phyloP scores from a whole-genome alignment of 768 basidiomycete species.

The Naganishia vishniacii region DNA sequence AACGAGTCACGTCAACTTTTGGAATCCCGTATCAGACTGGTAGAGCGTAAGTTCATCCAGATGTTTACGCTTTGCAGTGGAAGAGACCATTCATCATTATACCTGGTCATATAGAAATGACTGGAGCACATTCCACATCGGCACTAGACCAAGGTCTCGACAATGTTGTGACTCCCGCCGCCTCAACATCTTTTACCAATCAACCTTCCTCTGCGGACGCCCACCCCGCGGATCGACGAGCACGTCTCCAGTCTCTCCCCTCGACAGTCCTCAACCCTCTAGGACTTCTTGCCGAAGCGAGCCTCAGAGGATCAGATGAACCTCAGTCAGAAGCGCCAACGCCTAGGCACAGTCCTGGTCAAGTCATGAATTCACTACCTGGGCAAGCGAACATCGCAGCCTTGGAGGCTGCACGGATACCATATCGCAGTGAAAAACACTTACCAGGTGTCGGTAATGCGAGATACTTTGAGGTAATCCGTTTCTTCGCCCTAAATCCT shows the following conservation, averaged over 20 bases:
- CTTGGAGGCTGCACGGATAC: not conserved
- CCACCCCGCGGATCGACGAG: slow-evolving; percentile 3
- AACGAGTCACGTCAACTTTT: slow-evolving; percentile 15
- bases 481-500: slow-evolving; percentile 81
- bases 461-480: slow-evolving; percentile 78
- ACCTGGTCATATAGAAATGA: slow-evolving; percentile 5
- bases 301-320: slow-evolving; percentile 41
- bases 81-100: not conserved
- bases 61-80: no score
- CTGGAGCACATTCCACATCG: not conserved
- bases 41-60: not conserved
- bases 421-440: slow-evolving; percentile 47
- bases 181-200: slow-evolving; percentile 3
- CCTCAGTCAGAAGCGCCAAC: slow-evolving; percentile 35
- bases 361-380: not conserved
- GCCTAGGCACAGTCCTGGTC: not conserved
- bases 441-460: slow-evolving; percentile 26
- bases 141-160: not conserved
- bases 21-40: slow-evolving; percentile 11
- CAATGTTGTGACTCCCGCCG: slow-evolving; percentile 7
- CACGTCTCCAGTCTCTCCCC: slow-evolving; percentile 82
- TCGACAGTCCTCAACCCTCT: slow-evolving; percentile 89
- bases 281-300: slow-evolving; percentile 85
- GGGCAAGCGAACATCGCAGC: not conserved
- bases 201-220: slow-evolving; percentile 4